Conservation (phyloP, 164 flowering plant genomes). For the Nelumbo lutea region DNA sequence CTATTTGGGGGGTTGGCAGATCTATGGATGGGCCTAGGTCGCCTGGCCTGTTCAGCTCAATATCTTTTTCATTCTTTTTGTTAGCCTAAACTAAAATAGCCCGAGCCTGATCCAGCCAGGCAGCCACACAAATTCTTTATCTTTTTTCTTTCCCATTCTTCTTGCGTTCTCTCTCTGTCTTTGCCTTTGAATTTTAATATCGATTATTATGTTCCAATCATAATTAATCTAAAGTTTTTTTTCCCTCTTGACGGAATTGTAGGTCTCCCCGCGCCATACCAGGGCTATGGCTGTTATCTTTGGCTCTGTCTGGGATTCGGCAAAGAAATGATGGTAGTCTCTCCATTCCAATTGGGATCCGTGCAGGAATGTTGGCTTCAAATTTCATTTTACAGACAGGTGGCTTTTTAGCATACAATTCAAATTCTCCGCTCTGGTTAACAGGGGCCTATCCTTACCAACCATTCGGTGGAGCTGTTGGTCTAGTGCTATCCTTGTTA, state of each 20-base stretch:
- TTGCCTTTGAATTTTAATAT: too few relatives aligned
- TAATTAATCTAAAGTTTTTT: too few relatives aligned
- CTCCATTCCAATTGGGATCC: slow-evolving; percentile 69
- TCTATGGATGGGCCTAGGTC: too few relatives aligned
- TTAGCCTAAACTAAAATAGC: too few relatives aligned
- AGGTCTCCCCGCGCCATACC: slow-evolving; percentile 73
- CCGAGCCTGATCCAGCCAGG: too few relatives aligned
- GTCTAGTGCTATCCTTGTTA: slow-evolving; percentile 45
- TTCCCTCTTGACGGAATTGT: not conserved
- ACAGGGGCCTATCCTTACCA: slow-evolving; percentile 60
- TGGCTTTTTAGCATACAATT: slow-evolving; percentile 48
- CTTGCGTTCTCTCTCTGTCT: too few relatives aligned
- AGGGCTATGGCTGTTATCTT: slow-evolving; percentile 74
- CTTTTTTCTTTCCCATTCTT: too few relatives aligned
- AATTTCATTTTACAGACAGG: slow-evolving; percentile 52
- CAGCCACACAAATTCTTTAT: too few relatives aligned
- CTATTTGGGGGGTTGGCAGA: too few relatives aligned
- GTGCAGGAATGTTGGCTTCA: slow-evolving; percentile 65
- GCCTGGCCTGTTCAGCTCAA: too few relatives aligned
- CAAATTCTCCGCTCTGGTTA: slow-evolving; percentile 52
- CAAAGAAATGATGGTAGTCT: slow-evolving; percentile 65
- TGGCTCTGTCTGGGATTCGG: slow-evolving; percentile 63
- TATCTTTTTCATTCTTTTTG: too few relatives aligned
- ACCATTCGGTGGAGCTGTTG: slow-evolving; percentile 75
- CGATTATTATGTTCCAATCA: too few relatives aligned